These are phyloP conservation scores for Eucalyptus pumila DNA, from an alignment of 345 rosid genomes.

Conservation along the genomic window DNA sequence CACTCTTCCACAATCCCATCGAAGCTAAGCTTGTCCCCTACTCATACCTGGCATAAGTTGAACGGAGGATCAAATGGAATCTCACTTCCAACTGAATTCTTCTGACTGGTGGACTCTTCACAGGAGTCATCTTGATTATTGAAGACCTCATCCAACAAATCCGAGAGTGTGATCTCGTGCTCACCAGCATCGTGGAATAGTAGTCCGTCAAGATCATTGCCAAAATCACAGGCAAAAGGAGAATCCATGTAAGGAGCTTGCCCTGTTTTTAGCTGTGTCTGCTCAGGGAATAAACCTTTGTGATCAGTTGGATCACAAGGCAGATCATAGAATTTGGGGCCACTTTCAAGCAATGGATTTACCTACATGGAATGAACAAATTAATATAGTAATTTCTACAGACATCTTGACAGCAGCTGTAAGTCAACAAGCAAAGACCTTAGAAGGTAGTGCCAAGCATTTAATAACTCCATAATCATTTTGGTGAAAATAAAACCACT, in stretches of 20 bases:
- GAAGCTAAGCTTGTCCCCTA: neutral
- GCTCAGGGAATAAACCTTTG: slow-evolving; percentile 35
- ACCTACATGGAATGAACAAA: slow-evolving; percentile 16
- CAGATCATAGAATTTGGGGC: slow-evolving; percentile 3
- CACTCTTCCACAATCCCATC: neutral
- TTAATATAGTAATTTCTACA: neutral
- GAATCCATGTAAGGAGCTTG: slow-evolving; percentile 27
- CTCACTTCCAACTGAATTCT: slow-evolving; percentile 11
- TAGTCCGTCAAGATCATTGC: slow-evolving; percentile 31
- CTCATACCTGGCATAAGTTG: neutral
- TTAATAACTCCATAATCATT: neutral
- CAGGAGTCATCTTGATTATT: slow-evolving; percentile 26
- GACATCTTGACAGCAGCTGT: neutral
- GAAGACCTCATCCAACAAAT: slow-evolving; percentile 40
- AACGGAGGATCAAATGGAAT: slow-evolving; percentile 1
- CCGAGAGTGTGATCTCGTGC: slow-evolving; percentile 36
- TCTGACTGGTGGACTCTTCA: slow-evolving; percentile 24
- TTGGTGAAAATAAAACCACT: neutral
- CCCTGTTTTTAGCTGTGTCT: slow-evolving; percentile 14
- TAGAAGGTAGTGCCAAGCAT: neutral
- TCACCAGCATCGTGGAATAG: slow-evolving; percentile 42
- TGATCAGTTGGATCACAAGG: slow-evolving; percentile 15
- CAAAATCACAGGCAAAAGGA: slow-evolving; percentile 62
- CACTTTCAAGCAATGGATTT: slow-evolving; percentile 7
- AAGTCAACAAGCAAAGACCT: neutral